phyloP scores from a whole-genome alignment of 192 early-diverging fungal species.

The Linnemannia schmuckeri region DNA sequence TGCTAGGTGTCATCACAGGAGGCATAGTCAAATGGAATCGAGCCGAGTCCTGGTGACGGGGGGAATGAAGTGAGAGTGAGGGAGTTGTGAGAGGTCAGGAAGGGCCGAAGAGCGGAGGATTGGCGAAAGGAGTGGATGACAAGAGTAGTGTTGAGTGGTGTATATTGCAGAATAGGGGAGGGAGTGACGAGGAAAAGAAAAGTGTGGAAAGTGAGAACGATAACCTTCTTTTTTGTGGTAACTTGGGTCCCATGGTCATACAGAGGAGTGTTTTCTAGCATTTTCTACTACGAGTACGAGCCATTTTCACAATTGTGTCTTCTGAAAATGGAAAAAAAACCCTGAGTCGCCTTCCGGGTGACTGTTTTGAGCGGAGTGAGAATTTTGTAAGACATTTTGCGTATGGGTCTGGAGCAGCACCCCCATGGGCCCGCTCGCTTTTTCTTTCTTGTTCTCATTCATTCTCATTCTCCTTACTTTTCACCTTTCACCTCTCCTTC shows the following conservation, averaged over 20 bases:
- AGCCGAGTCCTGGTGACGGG: not conserved
- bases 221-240: not conserved
- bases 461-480: not conserved
- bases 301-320: not conserved
- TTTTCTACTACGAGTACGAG: not conserved
- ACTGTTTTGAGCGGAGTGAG: constrained; percentile 7
- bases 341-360: not conserved
- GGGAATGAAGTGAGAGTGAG: no score
- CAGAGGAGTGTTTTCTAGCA: not conserved
- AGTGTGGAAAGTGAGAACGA: constrained; percentile 3
- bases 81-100: not conserved
- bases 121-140: not conserved
- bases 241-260: not conserved
- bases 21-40: not conserved
- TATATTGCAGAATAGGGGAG: not conserved
- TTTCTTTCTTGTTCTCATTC: not conserved
- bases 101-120: not conserved
- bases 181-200: not conserved
- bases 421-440: not conserved
- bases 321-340: constrained; percentile 1
- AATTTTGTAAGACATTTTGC: not conserved
- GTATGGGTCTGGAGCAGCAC: not conserved
- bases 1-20: not conserved
- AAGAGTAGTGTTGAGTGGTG: not conserved
- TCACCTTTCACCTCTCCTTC: not conserved